Percentiles rank a stretch among this genome's conserved stretches.
phyloP scores from a whole-genome alignment of 306 rosid species.

The Quercus wislizeni region DNA sequence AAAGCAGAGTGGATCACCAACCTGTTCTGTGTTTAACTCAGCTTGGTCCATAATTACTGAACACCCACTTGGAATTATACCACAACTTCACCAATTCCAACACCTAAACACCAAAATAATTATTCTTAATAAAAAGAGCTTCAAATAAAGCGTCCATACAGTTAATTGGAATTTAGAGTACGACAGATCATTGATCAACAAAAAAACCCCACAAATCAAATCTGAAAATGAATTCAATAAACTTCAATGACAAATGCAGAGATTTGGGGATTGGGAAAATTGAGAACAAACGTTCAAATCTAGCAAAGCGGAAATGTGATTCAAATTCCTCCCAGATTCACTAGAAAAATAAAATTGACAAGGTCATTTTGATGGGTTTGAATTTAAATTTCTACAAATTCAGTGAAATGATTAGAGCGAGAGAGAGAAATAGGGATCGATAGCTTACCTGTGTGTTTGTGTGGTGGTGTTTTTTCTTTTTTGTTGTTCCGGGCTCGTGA shows the following conservation, averaged over 20 bases:
- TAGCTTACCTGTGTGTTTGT: background rate
- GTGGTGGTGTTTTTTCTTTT: background rate
- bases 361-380: background rate
- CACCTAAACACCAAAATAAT: conserved; percentile 18
- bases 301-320: background rate
- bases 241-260: background rate
- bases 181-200: background rate
- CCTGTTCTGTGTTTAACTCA: conserved; percentile 86
- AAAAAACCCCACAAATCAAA: background rate
- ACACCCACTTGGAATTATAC: conserved; percentile 20
- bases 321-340: background rate
- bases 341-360: background rate
- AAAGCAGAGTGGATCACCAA: conserved; percentile 28
- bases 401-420: background rate
- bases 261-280: background rate
- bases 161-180: background rate
- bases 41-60: conserved; percentile 60
- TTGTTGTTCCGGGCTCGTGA: background rate
- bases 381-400: background rate
- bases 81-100: conserved; percentile 15
- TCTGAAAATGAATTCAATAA: background rate
- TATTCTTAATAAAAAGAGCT: background rate
- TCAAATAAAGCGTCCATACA: background rate
- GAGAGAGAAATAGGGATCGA: background rate
- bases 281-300: background rate